Evolutionary conservation across 2,329 filamentous ascomycete genomes (phyloP).

Genomic region (Xylariaceae sp.): DNA sequence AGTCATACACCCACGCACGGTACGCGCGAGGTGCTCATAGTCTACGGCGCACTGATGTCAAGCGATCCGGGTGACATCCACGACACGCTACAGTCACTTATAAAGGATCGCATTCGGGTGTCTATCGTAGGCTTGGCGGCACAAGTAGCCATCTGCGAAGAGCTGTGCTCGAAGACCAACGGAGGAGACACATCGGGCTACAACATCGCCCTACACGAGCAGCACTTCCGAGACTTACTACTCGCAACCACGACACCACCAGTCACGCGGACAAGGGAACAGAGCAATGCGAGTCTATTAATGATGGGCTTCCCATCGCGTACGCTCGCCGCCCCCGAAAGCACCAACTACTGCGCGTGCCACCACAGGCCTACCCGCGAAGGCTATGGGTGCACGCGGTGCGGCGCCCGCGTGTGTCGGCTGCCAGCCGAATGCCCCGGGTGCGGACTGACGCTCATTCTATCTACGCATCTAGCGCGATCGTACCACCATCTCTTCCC

Average conservation of each 20-base stretch:
- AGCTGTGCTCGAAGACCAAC: conserved; percentile 88
- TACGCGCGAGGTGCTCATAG: conserved; percentile 88
- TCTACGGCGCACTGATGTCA: conserved; percentile 89
- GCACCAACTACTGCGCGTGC: conserved; percentile 83
- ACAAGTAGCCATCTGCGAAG: conserved; percentile 88
- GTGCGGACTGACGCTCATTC: conserved; percentile 88
- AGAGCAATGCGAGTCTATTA: conserved; percentile 69
- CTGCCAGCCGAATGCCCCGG: conserved; percentile 90
- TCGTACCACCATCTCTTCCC: conserved; percentile 94
- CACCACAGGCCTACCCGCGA: conserved; percentile 82
- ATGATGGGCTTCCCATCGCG: conserved; percentile 99
- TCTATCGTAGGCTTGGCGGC: conserved; percentile 89
- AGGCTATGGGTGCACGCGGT: conserved; percentile 90
- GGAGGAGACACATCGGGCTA: conserved; percentile 78
- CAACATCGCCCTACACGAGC: conserved; percentile 83
- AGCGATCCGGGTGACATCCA: conserved; percentile 96
- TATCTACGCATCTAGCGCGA: conserved; percentile 91
- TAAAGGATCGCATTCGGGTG: conserved; percentile 83
- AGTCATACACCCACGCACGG: conserved; percentile 92
- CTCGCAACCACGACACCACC: conserved; percentile 89
- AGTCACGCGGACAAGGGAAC: conserved; percentile 70
- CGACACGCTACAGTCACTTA: conserved; percentile 79
- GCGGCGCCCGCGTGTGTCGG: conserved; percentile 85
- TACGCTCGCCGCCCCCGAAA: conserved; percentile 70
- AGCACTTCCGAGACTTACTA: conserved; percentile 87